These are phyloP conservation scores for Dothideomycetes sp. DNA, from an alignment of 2,329 filamentous ascomycete genomes.

Conservation along the genomic window DNA sequence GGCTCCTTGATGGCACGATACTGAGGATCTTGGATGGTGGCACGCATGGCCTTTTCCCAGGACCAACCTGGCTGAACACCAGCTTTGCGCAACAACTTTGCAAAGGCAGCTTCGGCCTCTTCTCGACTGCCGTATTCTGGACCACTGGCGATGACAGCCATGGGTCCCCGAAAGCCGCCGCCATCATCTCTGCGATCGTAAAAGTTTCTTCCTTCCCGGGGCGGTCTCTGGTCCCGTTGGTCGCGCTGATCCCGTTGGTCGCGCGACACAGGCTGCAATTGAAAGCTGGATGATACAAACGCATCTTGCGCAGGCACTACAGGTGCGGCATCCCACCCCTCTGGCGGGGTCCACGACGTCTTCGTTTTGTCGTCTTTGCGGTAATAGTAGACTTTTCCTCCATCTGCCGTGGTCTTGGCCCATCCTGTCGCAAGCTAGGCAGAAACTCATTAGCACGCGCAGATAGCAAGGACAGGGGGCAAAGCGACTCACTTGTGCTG, in stretches of 20 bases:
- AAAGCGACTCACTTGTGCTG: slow-evolving; percentile 55
- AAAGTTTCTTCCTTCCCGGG: slow-evolving; percentile 18
- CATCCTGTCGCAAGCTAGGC: slow-evolving; percentile 36
- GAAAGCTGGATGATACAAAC: slow-evolving; percentile 47
- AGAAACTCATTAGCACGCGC: slow-evolving; percentile 52
- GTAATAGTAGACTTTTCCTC: slow-evolving; percentile 86
- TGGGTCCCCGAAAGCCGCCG: slow-evolving; percentile 21
- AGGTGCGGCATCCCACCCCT: slow-evolving; percentile 9
- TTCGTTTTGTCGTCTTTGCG: slow-evolving; percentile 74
- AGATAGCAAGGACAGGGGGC: neutral
- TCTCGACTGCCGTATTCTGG: slow-evolving; percentile 70
- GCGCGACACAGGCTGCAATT: slow-evolving; percentile 16
- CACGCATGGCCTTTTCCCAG: slow-evolving; percentile 82
- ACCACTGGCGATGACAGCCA: slow-evolving; percentile 22
- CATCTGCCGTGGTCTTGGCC: slow-evolving; percentile 82
- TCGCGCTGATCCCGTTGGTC: slow-evolving; percentile 13
- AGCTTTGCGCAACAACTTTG: slow-evolving; percentile 75
- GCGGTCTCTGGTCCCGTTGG: slow-evolving; percentile 20
- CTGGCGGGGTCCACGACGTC: slow-evolving; percentile 89
- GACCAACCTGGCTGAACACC: slow-evolving; percentile 85
- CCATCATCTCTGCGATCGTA: slow-evolving; percentile 19
- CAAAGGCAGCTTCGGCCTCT: slow-evolving; percentile 86
- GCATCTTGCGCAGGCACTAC: slow-evolving; percentile 14
- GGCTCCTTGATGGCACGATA: slow-evolving; percentile 90
- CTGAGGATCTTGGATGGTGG: slow-evolving; percentile 79